Evolutionary conservation across 2,329 filamentous ascomycete genomes (phyloP), one percentile per base, ranked within the genome.

Genomic region (Curvularia eragrostidis): DNA sequence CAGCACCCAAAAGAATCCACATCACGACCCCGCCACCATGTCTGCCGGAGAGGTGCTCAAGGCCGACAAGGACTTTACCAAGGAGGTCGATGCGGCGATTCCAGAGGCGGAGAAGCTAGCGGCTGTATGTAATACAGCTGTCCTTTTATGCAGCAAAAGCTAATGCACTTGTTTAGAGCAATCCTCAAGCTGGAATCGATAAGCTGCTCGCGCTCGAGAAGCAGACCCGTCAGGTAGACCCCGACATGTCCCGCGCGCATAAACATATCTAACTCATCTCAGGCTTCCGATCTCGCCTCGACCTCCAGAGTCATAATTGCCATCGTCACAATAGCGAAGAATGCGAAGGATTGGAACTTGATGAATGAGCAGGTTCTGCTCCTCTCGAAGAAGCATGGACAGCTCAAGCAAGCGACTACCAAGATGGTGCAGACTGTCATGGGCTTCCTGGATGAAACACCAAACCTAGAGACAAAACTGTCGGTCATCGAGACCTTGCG

Each of bases 341-440:
- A 96, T 78, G 88, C 91, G 19, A 89, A 89, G 67, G 93, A 99
- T 78, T 99, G 95, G 95, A 89, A 87, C 77, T 82, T 97, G 73
- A 86, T 99, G 80, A 98, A 97, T 77, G 95, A 99, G 81, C 95
- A 99, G 81, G 91, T 97, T 63, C 85, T 97, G 71, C 85, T 97
- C 64, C 85, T 99, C 56, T 98, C 95, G 66, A 99, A 99, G 88
- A 99, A 99, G 84, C 95, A 99, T 90, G 91, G 93, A 71, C 95
- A 99, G 83, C 93, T 99, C 75, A 99, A 99, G 81, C 95, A 98
- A 81, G 95, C 95, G 74, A 95, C 93, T 73, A 98, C 95, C 71
- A 95, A 94, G 83, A 99, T 99, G 95, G 93, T 99, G 60, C 95
- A 99, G 83, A 90, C 89, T 47, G 93, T 97, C 62, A 97, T 99